Conservation (phyloP, 164 flowering plant genomes). For the Kingdonia uniflora region DNA sequence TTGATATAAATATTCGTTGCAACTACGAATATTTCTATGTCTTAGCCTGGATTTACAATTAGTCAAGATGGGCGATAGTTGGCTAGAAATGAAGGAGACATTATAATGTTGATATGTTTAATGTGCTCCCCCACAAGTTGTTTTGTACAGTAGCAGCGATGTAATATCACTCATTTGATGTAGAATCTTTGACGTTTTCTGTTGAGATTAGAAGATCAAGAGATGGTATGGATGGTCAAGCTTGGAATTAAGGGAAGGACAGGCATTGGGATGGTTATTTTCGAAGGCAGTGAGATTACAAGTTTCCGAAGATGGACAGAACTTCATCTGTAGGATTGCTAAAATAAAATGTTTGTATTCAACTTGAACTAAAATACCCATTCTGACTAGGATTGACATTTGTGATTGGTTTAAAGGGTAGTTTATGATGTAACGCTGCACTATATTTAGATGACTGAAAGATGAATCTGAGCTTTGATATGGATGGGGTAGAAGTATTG, state of each 20-base stretch:
- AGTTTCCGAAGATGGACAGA: slow-evolving; percentile 58
- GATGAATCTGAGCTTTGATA: no score
- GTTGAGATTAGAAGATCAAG: slow-evolving; percentile 74
- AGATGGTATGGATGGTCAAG: slow-evolving; percentile 85
- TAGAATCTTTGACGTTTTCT: slow-evolving; percentile 26
- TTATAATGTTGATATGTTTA: slow-evolving; percentile 73
- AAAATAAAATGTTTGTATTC: no score
- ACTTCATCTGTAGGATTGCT: slow-evolving; percentile 32
- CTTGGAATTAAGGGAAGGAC: slow-evolving; percentile 41
- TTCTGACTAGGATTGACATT: no score
- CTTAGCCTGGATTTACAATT: slow-evolving; percentile 70
- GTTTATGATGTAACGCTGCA: no score
- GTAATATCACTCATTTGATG: slow-evolving; percentile 79
- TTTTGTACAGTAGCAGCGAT: slow-evolving; percentile 49
- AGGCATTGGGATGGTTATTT: slow-evolving; percentile 78
- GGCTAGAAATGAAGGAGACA: slow-evolving; percentile 95
- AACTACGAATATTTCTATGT: slow-evolving; percentile 22
- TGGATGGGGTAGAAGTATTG: no score
- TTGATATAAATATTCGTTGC: no score
- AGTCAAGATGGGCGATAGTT: slow-evolving; percentile 85
- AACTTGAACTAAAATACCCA: no score
- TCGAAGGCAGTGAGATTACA: slow-evolving; percentile 29
- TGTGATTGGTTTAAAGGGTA: no score
- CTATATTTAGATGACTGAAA: no score
- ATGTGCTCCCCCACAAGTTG: slow-evolving; percentile 60